Evolutionary conservation across 129 eudicot genomes (phyloP), one percentile per base, ranked within the genome.

Genomic region (Scalesia atractyloides): DNA sequence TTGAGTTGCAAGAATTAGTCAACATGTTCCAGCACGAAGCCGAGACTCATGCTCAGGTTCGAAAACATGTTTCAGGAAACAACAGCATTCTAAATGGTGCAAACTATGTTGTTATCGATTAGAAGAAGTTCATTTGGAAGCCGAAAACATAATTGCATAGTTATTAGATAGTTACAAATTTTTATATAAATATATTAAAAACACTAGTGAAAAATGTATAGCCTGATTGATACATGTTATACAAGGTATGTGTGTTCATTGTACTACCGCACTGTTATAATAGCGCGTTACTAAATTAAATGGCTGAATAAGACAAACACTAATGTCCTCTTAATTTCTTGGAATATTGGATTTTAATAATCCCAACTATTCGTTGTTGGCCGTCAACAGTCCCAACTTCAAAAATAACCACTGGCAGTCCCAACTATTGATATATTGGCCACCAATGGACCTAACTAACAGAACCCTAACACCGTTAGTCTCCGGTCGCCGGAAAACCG

Each of bases 1-100:
- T 94, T 81, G 98, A 94, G 83, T 72, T 94, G 30, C 88, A 94
- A 58, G 91, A 94, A 70, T 68, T 94, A 43, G 98, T 94, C 48
- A 79, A 83, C 82, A 82, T 86, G 89, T 94, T 94, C 78, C 93
- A 90, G 81, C 98, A 94, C 15, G 98, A 94, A 67, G 98, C 98
- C 0, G 98, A 90, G 74, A 86, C 97, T 53, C 98, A 94, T 65
- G 98, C 97, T 19, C 98, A 90, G 75, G 96, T 94, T 71, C 97
- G 86, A n/a, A 85, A 90, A 53, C 81, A 48, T 5, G 75, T 80
- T 68, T 66, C 98, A n/a, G 78, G 90, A 14, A 80, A 79, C 60
- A 92, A 85, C 57, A 75, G 41, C 63, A 70, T 83, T 70, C 41
- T 68, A 33, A 61, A 72, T 64, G 90, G 78, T 76, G 96, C 92